These are phyloP conservation scores for Scenedesmus sp. DNA, from an alignment of 163 green algal genomes.

Conservation along the genomic window DNA sequence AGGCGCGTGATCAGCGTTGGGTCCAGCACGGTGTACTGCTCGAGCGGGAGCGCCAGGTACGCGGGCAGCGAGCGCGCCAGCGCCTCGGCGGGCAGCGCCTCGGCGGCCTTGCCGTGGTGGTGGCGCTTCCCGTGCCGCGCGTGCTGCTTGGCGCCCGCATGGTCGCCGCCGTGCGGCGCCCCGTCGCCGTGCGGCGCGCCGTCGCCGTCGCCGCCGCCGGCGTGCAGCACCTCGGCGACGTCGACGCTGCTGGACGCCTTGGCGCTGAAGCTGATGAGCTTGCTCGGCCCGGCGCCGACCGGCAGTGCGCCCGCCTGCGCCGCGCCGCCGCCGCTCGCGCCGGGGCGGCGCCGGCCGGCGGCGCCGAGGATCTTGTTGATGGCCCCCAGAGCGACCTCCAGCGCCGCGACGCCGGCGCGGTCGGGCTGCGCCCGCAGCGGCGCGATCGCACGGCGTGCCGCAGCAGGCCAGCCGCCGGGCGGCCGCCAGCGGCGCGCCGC, in stretches of 20 bases:
- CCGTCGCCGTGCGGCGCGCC: slow-evolving; percentile 5
- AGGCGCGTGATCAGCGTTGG: slow-evolving; percentile 37
- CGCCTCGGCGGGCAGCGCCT: not conserved
- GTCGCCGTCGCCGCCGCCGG: slow-evolving; percentile 6
- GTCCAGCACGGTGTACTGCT: slow-evolving; percentile 48
- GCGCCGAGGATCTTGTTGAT: slow-evolving; percentile 41
- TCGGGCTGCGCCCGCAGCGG: slow-evolving; percentile 3
- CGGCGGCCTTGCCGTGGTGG: not conserved
- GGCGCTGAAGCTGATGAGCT: slow-evolving; percentile 37
- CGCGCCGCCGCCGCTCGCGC: not conserved
- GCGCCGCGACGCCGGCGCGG: slow-evolving; percentile 25
- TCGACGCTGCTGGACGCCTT: slow-evolving; percentile 17
- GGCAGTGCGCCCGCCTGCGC: not conserved
- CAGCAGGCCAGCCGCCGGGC: not conserved
- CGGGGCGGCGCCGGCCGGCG: no score
- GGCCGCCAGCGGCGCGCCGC: not conserved
- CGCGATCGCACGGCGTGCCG: not conserved
- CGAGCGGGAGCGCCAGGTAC: slow-evolving; percentile 37
- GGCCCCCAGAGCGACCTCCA: slow-evolving; percentile 34
- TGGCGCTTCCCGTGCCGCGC: not conserved
- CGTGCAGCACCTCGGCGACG: not conserved
- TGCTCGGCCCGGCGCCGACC: slow-evolving; percentile 14
- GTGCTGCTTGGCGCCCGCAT: not conserved
- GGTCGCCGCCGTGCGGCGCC: no score
- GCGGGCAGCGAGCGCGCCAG: slow-evolving; percentile 11